Conservation (phyloP, 1,284 basidiomycete species). For the Cryptococcus floricola region DNA sequence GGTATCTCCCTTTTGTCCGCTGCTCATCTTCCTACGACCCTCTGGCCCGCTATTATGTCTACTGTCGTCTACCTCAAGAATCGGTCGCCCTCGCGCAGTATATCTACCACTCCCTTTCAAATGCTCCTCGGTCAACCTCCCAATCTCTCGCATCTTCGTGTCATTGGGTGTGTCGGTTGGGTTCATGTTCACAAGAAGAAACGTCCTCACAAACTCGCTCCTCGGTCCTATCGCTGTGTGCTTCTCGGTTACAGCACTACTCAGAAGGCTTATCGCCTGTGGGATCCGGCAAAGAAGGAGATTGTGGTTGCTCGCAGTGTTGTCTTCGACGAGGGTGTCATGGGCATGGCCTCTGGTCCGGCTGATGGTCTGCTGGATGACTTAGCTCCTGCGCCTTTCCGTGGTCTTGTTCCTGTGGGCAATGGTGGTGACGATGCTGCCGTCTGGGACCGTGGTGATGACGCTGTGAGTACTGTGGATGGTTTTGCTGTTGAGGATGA, state of each 20-base stretch:
- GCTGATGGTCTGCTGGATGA: neutral
- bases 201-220: neutral
- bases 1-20: constrained; percentile 3
- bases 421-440: neutral
- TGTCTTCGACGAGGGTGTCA: neutral
- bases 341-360: neutral
- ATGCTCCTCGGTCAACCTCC: neutral
- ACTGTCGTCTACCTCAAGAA: constrained; percentile 11
- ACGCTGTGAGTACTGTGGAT: neutral
- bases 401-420: neutral
- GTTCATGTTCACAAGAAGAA: constrained; percentile 2
- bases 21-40: constrained; percentile 1
- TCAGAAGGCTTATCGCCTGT: constrained; percentile 4
- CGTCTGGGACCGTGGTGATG: no score
- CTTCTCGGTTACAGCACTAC: constrained; percentile 2
- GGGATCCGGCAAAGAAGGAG: neutral
- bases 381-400: neutral
- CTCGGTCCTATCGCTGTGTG: neutral
- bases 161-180: constrained; percentile 3
- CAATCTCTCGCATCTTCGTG: neutral
- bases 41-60: constrained; percentile 1
- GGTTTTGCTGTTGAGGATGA: neutral
- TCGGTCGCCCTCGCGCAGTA: constrained; percentile 1
- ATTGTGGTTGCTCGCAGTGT: neutral
- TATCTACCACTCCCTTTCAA: neutral